Conservation (phyloP, 225 moss, liverwort and hornwort species). For the Climacium dendroides region DNA sequence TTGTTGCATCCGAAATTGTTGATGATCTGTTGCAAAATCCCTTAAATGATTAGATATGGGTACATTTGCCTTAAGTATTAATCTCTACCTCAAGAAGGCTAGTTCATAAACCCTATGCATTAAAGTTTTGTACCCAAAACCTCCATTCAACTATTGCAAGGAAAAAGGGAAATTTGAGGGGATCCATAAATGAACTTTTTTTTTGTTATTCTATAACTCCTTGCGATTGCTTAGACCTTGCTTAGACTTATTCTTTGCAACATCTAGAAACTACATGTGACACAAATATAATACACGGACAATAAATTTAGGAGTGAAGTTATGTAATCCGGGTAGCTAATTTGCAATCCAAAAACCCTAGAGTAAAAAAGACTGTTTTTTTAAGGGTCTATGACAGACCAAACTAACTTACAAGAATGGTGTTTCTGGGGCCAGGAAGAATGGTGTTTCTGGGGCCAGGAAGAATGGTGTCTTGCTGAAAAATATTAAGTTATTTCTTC, state of each 20-base stretch:
- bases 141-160: background rate
- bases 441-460: background rate
- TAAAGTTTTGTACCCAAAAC: background rate
- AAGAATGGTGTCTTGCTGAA: background rate
- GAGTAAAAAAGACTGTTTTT: background rate
- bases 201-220: too few relatives aligned
- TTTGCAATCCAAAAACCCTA: too few relatives aligned
- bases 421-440: background rate
- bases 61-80: too few relatives aligned
- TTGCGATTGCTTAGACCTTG: background rate
- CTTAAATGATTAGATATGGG: too few relatives aligned
- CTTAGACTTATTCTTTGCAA: background rate
- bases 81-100: background rate
- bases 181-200: rapidly evolving
- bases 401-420: background rate
- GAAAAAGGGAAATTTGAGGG: background rate
- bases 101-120: background rate
- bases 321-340: background rate
- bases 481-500: background rate
- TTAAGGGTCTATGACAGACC: too few relatives aligned
- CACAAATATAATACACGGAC: rapidly evolving
- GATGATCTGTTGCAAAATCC: too few relatives aligned
- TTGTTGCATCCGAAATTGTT: too few relatives aligned
- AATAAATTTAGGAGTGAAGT: too few relatives aligned
- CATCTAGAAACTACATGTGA: background rate